Base-by-base conservation (phyloP, 140 eudicot genomes). In the Eryngium alpinum region DNA sequence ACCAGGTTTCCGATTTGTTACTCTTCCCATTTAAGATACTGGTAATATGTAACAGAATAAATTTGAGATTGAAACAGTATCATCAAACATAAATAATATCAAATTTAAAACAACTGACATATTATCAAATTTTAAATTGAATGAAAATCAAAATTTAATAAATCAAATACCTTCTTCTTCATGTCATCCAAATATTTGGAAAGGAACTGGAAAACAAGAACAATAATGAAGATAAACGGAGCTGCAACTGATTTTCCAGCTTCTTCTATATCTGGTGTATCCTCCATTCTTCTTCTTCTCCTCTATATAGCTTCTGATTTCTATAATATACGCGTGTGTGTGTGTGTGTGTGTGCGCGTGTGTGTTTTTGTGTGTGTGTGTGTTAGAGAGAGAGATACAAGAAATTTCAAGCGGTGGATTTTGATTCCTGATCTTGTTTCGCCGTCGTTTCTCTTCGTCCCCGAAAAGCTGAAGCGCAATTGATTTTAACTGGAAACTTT, bases 161-260 rank as follows among this genome's bases (percentile, higher is more conserved):
- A 19, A 75, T 27, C 10, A 22, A 63, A 46, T 44, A 79, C 75
- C 75, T 65, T 66, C 65, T 79, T 79, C 73, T 62, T 79, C 21
- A 24, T 27, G 62, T 27, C 13, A 31, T 79, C 82, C 3, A 79
- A 5, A 75, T 79, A 79, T 31, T 15, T 44, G 22, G 82, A 79
- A 62, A 79, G 49, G 27, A 63, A 79, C 65, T 79, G 82, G 9
- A 79, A 79, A 65, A 46, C 22, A 28, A 79, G 9, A 13, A 79
- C 63, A 15, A 65, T 28, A 21, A 65, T n/a, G 75, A 79, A 79
- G 73, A 79, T 46, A 44, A 63, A 21, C 32, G 75, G 82, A 65
- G 82, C 82, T 12, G 75, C 82, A 25, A 79, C 46, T 63, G 82
- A 79, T 27, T 25, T 43, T 38, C 82, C 59, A 28, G 44, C 19